Evolutionary conservation across 2,329 filamentous ascomycete genomes (phyloP).

Genomic region (Thermothelomyces thermophilus): DNA sequence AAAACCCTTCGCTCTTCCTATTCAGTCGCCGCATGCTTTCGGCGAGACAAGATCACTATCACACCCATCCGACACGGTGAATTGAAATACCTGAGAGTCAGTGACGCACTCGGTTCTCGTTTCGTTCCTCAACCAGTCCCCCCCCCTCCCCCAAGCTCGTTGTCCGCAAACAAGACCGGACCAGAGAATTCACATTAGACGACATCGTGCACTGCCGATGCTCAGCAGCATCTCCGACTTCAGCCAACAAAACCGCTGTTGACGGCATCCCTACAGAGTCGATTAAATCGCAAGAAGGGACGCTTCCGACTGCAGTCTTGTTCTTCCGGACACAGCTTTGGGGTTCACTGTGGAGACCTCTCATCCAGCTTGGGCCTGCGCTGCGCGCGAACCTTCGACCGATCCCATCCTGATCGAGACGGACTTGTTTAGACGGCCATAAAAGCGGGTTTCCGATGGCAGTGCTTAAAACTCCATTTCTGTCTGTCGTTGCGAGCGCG

Average conservation of each 20-base stretch:
- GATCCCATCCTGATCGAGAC: neutral
- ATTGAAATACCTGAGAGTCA: neutral
- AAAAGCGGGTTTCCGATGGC: conserved; percentile 16
- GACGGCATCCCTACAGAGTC: neutral
- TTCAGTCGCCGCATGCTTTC: neutral
- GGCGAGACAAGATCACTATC: neutral
- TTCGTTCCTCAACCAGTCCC: neutral
- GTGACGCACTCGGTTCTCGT: neutral
- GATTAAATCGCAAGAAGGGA: neutral
- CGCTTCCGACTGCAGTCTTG: neutral
- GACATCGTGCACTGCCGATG: neutral
- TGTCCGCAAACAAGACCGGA: neutral
- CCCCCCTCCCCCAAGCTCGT: neutral
- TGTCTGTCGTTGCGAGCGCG: conserved; percentile 20
- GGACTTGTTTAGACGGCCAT: neutral
- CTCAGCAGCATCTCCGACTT: neutral
- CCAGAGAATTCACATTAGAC: neutral
- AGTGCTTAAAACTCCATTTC: conserved; percentile 15
- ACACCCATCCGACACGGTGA: neutral
- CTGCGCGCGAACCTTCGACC: neutral
- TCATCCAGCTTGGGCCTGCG: neutral
- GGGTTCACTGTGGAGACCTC: neutral
- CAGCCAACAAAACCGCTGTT: neutral
- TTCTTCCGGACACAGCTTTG: neutral
- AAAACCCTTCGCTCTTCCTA: neutral